Evolutionary conservation across 768 basidiomycete genomes (phyloP).

Genomic region (Leccinum olivaceopallidum): DNA sequence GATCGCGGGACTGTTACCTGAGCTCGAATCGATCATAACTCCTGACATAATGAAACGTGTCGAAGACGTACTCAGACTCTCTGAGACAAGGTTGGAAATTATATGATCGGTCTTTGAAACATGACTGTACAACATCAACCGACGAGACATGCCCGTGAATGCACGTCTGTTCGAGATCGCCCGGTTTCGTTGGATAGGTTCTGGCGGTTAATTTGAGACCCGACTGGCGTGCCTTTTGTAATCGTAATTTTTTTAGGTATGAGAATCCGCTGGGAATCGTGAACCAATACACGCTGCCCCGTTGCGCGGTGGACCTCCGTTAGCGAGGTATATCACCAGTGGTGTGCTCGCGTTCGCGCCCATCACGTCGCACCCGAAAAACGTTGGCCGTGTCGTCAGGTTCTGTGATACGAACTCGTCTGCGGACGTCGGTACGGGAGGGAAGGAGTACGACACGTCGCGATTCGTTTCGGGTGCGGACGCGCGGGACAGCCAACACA

Average conservation of each 20-base stretch:
- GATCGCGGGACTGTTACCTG: conserved; percentile 96
- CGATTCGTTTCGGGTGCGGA: conserved; percentile 75
- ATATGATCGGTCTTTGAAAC: conserved; percentile 93
- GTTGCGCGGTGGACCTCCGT: conserved; percentile 46
- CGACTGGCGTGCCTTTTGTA: neutral
- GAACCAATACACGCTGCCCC: conserved; percentile 68
- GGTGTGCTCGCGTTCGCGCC: conserved; percentile 37
- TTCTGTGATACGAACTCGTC: conserved; percentile 37
- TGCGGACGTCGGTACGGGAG: conserved; percentile 29
- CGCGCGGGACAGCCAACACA: conserved; percentile 81
- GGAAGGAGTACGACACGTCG: conserved; percentile 52
- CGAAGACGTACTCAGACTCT: conserved; percentile 85
- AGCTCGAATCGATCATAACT: conserved; percentile 97
- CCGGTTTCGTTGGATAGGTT: conserved; percentile 69
- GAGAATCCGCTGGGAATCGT: conserved; percentile 95
- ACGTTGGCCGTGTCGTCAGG: conserved; percentile 40
- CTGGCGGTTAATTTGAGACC: conserved; percentile 90
- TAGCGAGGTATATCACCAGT: conserved; percentile 59
- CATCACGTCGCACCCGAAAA: conserved; percentile 45
- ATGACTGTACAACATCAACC: conserved; percentile 94
- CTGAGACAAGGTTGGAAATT: conserved; percentile 87
- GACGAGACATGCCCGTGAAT: conserved; percentile 87
- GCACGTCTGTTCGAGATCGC: conserved; percentile 94
- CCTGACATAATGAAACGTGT: conserved; percentile 98
- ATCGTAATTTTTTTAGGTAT: conserved; percentile 58